Base-by-base conservation (phyloP, 495 filamentous ascomycete genomes). In the Daldinia concentrica region DNA sequence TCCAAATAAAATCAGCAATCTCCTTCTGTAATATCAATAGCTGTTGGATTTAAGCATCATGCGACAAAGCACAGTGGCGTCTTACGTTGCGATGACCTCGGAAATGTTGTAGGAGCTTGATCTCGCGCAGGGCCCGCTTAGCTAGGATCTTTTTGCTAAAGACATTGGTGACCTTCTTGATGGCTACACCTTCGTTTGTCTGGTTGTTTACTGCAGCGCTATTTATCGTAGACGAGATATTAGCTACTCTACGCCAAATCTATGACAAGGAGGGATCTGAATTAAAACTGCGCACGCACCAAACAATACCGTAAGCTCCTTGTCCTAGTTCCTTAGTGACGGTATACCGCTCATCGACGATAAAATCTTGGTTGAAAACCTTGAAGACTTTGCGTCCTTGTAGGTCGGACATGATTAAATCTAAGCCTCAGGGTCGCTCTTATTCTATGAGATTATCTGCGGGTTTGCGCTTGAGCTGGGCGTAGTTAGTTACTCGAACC, bases 121-220 rank as follows among this genome's bases (percentile, higher is more conserved):
- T 98, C 83, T 99, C 95, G 80, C 96, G 89, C 84, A 99, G 81
- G 60, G 96, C 95, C 72, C 95, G 92, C 87, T 99, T 99, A 66
- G 95, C 95, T 66, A 99, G 85, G 72, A 99, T 99, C 89, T 98
- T 98, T 85, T 99, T 99, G 88, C 94, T 97, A 86, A 99, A 98
- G 67, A 99, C 96, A 91, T 99, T 99, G 82, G 95, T 99, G 76
- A 99, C 93, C 80, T 99, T 99, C 85, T 99, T 99, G 83, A 99
- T 93, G 65, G 95, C 95, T 61, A 99, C 94, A n/a, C 95, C 95
- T 78, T 99, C 95, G 74, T 90, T 90, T 14, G 93, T 97, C 78
- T 91, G 88, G 75, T 87, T 89, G 84, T 99, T 98, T 60, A 93
- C 93, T 27, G 95, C 96, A 58, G 96, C 96, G 81, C 94, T 95